Conservation (phyloP, 1,139 yeast genomes). For the Pneumocystis murina region DNA sequence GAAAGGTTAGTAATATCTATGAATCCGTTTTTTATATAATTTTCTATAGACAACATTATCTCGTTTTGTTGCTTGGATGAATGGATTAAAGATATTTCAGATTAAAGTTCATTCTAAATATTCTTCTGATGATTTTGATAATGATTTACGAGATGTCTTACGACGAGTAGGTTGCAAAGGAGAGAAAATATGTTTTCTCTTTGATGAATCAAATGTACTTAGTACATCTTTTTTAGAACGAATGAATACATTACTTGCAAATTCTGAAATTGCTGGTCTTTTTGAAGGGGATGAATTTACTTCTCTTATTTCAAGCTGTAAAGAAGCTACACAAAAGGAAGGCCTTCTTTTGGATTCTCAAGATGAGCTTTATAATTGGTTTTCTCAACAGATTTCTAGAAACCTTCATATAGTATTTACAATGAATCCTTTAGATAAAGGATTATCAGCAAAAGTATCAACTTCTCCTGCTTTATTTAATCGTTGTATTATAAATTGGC, state of each 20-base stretch:
- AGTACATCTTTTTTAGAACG: constrained; percentile 75
- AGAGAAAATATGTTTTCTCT: constrained; percentile 52
- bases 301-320: constrained; percentile 40
- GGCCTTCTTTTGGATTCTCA: constrained; percentile 52
- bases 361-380: constrained; percentile 68
- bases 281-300: constrained; percentile 63
- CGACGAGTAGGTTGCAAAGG: constrained; percentile 38
- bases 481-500: constrained; percentile 79
- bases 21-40: constrained; percentile 6
- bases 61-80: constrained; percentile 83
- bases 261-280: constrained; percentile 83
- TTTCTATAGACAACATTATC: constrained; percentile 40
- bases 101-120: constrained; percentile 44
- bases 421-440: constrained; percentile 40
- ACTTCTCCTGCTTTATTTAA: constrained; percentile 86
- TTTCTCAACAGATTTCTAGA: constrained; percentile 47
- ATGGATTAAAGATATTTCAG: constrained; percentile 52
- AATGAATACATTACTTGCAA: constrained; percentile 82
- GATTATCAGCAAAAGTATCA: constrained; percentile 32
- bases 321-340: constrained; percentile 42
- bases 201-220: constrained; percentile 66
- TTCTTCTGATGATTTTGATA: constrained; percentile 51
- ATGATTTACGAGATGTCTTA: constrained; percentile 42
- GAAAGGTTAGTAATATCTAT: constrained; percentile 31
- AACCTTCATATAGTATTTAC: constrained; percentile 78